Evolutionary conservation across 1,284 basidiomycete genomes (phyloP), one percentile per base, ranked within the genome.

Genomic region (Rhodotorula sp.): DNA sequence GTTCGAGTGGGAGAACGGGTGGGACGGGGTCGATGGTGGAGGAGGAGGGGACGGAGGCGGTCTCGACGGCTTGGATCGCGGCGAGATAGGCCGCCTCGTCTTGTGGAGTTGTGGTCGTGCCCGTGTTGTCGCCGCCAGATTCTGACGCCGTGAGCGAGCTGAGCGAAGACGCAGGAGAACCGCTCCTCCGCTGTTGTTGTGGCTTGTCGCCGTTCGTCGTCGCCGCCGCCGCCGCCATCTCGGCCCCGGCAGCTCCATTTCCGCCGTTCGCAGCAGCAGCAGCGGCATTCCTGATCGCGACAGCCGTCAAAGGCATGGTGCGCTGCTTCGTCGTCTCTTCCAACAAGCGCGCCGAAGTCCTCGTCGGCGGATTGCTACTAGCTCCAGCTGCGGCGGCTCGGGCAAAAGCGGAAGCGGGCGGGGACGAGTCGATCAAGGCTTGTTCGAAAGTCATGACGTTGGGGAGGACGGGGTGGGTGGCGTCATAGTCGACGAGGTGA

Each of bases 341-440:
- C 26, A 56, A 29, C 54, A 43, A 43, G 48, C 63, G 52, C 20
- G 20, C 43, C 54, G 52, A 47, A 26, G 52, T 57, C 26, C 63
- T 65, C 12, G 31, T 34, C 57, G 57, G 31, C 7, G 31, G 20
- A 20, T 48, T 58, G 31, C 56, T 18, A 29, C 47, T 15, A 20
- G n/a, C 46, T 21, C 2, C 39, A 16, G n/a, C 31, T 4, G 10
- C 31, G 49, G 49, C 14, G 61, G n/a, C 20, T 49, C 49, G 14
- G 2, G 54, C 54, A 26, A 56, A 56, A 16, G 54, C 54, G 14
- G 54, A 56, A 29, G 26, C 26, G 23, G 29, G 56, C 18, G 74
- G 72, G 7, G 72, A 71, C 3, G 43, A 70, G 34, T 67, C 61
- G 58, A 73, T 31, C 39, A 76, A 62, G n/a, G 69, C 72, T 46